These are phyloP conservation scores for Passiflora organensis DNA, from an alignment of 345 rosid genomes.

Conservation along the genomic window DNA sequence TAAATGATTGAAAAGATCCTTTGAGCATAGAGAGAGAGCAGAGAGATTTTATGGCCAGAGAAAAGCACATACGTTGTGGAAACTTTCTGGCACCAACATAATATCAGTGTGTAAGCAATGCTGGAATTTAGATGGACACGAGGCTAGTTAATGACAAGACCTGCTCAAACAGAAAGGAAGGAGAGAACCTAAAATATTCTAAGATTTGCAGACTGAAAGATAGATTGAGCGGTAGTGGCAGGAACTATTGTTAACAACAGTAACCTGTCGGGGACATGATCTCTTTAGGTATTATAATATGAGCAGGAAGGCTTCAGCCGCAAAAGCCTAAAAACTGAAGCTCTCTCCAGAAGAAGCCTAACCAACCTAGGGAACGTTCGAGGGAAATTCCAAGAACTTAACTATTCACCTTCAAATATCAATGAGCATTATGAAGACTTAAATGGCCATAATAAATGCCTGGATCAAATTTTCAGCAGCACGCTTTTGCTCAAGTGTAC, in stretches of 20 bases:
- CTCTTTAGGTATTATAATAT: conserved; percentile 30
- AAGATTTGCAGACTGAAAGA: conserved; percentile 34
- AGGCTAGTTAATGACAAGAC: conserved; percentile 29
- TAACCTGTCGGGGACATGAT: conserved; percentile 28
- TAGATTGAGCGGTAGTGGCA: conserved; percentile 21
- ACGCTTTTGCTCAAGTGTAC: conserved; percentile 86
- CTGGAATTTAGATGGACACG: conserved; percentile 28
- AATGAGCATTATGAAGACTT: conserved; percentile 21
- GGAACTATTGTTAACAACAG: conserved; percentile 26
- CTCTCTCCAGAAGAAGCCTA: conserved; percentile 32
- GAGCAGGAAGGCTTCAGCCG: conserved; percentile 32
- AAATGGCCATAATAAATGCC: conserved; percentile 94
- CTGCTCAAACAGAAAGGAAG: conserved; percentile 35
- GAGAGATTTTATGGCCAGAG: conserved; percentile 28
- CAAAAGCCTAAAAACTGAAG: conserved; percentile 28
- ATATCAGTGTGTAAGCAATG: conserved; percentile 25
- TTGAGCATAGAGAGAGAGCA: conserved; percentile 19
- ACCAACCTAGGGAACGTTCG: conserved; percentile 32
- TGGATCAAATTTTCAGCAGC: conserved; percentile 92
- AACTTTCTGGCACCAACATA: conserved; percentile 16
- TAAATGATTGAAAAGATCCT: conserved; percentile 15
- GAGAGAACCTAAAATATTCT: conserved; percentile 45
- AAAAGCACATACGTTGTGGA: conserved; percentile 22
- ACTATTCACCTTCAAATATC: conserved; percentile 34
- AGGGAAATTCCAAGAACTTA: conserved; percentile 30